Evolutionary conservation across 2,329 filamentous ascomycete species (phyloP), one percentile per base, ranked within the genome.

Genomic region (Pochonia chlamydosporia): DNA sequence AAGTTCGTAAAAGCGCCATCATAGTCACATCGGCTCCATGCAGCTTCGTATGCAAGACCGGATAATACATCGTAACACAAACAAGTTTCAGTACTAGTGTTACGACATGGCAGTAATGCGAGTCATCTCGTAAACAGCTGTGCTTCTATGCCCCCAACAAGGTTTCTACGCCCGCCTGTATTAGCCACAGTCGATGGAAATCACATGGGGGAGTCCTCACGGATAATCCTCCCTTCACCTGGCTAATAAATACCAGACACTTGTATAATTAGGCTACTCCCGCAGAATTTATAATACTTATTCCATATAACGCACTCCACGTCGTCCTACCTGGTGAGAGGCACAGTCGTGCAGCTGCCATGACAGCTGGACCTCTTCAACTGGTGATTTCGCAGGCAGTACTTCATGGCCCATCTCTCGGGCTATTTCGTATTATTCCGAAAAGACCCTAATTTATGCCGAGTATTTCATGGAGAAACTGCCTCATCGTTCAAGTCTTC

Each of bases 11-110:
- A 10, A 9, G 21, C 11, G 23, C n/a, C 20, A 21, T 5, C 28
- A 10, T 44, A n/a, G n/a, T 24, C 28, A 23, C 36, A 20, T 35
- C 46, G n/a, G 86, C 36, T 25, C 21, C 18, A 33, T 44, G 24
- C 30, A 36, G 14, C 42, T 7, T 41, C 42, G n/a, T 21, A 36
- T 36, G 21, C 18, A 45, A 36, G 18, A 26, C 20, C 20, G 35
- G 23, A 35, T 23, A 24, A 26, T 28, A 18, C 18, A n/a, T 28
- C 21, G 47, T 48, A 24, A 23, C 9, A 49, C 47, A 20, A 3
- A 31, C 21, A 41, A n/a, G 47, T 49, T 49, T 43, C 39, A 37
- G 25, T 7, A 36, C n/a, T 4, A 23, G 47, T 49, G 36, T 25
- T 37, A 49, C 47, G 30, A 33, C 46, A 46, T 31, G 23, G 25